Conservation (phyloP, 805 yeast species). For the Kluyveromyces starmeri region DNA sequence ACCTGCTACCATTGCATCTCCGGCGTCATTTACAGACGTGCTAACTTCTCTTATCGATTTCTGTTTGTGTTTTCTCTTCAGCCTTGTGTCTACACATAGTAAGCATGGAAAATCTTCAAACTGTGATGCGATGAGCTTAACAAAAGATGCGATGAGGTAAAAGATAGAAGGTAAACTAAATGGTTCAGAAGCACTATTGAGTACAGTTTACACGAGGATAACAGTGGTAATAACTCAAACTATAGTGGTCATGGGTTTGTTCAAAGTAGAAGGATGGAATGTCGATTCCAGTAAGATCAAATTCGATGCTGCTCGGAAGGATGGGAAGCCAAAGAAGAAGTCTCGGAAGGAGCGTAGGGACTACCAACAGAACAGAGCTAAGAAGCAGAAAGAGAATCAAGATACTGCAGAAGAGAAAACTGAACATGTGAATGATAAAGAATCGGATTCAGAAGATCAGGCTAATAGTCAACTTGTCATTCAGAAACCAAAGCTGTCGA, state of each 20-base stretch:
- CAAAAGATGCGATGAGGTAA: too few relatives aligned
- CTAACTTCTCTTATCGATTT: too few relatives aligned
- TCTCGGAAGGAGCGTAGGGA: conserved; percentile 15
- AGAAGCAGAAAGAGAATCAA: conserved; percentile 12
- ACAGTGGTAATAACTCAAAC: too few relatives aligned
- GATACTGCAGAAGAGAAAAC: conserved; percentile 5
- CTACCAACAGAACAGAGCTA: conserved; percentile 11
- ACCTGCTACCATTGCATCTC: too few relatives aligned
- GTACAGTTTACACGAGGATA: too few relatives aligned
- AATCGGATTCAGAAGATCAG: not conserved
- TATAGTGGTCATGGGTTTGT: conserved; percentile 53
- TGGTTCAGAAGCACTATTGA: too few relatives aligned
- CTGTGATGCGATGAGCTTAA: too few relatives aligned
- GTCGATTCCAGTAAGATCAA: conserved; percentile 46
- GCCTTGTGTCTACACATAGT: too few relatives aligned
- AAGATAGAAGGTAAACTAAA: too few relatives aligned
- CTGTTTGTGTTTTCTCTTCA: too few relatives aligned
- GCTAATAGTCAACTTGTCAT: conserved; percentile 3
- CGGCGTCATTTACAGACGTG: too few relatives aligned
- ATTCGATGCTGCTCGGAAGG: conserved; percentile 32
- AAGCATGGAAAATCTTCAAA: too few relatives aligned
- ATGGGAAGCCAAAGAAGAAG: conserved; percentile 19
- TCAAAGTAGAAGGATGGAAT: conserved; percentile 79
- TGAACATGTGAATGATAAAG: conserved; percentile 7
- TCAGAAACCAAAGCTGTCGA: conserved; percentile 6